Conservation (phyloP, 306 rosid genomes). For the Hylodesmum podocarpum region DNA sequence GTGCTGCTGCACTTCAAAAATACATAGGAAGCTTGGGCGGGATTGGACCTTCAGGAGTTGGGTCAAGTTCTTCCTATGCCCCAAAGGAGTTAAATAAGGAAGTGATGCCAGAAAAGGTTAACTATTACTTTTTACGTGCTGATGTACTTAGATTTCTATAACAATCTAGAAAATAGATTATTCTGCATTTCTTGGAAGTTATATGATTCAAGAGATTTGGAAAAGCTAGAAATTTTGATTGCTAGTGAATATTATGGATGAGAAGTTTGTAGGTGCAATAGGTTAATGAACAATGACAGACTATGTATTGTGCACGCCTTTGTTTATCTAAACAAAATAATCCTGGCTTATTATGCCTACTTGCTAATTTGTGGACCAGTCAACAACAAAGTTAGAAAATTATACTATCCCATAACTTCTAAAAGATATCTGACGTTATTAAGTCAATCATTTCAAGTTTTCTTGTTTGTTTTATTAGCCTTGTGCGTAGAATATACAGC, state of each 20-base stretch:
- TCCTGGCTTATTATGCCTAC: neutral
- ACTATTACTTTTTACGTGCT: slow-evolving; percentile 14
- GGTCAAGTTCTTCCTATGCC: slow-evolving; percentile 90
- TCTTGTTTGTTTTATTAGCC: slow-evolving; percentile 14
- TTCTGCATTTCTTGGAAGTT: slow-evolving; percentile 13
- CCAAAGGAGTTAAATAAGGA: slow-evolving; percentile 93
- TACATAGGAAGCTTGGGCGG: slow-evolving; percentile 99
- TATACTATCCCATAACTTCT: neutral
- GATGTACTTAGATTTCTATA: slow-evolving; percentile 18
- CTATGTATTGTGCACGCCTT: neutral
- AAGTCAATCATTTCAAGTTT: slow-evolving; percentile 22
- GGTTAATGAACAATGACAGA: neutral
- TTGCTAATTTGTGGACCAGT: neutral
- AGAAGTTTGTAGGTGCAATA: neutral
- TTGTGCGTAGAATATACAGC: neutral
- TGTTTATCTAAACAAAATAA: neutral
- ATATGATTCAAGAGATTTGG: slow-evolving; percentile 9
- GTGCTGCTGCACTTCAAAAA: slow-evolving; percentile 93
- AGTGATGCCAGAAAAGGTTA: slow-evolving; percentile 96
- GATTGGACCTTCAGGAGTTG: slow-evolving; percentile 96
- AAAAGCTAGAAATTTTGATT: neutral
- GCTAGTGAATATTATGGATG: slow-evolving; percentile 17
- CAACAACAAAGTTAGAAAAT: neutral
- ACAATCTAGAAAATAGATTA: neutral
- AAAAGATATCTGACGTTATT: slow-evolving; percentile 3